These are phyloP conservation scores for Cryptosporidium felis DNA, from an alignment of 169 alveolate genomes.

Conservation along the genomic window DNA sequence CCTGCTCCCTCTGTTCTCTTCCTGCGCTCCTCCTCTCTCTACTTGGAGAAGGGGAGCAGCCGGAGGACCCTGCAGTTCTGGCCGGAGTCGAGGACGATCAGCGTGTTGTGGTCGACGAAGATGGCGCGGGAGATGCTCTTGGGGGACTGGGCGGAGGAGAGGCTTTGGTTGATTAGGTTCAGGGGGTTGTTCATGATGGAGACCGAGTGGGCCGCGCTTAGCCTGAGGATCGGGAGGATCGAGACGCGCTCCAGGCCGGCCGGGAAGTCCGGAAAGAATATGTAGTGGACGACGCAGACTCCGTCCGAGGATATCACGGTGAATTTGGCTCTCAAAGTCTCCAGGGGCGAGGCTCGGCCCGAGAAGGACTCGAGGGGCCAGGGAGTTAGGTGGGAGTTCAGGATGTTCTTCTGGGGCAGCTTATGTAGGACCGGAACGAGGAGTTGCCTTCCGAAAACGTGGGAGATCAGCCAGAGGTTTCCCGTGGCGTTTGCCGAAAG, in stretches of 20 bases:
- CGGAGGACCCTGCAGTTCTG: constrained; percentile 32
- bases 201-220: not conserved
- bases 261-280: not conserved
- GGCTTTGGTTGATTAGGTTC: constrained; percentile 19
- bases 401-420: constrained; percentile 33
- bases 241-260: not conserved
- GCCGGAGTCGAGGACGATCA: constrained; percentile 10
- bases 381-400: not conserved
- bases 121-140: not conserved
- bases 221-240: constrained; percentile 7
- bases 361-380: not conserved
- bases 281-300: not conserved
- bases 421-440: constrained; percentile 11
- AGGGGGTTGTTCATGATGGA: constrained; percentile 28
- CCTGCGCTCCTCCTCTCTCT: not conserved
- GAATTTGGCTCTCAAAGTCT: too few species aligned
- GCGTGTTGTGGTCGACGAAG: constrained; percentile 2
- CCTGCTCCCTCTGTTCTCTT: not conserved
- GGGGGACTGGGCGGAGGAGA: constrained; percentile 3
- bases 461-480: constrained; percentile 28
- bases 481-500: constrained; percentile 2
- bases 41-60: constrained; percentile 7
- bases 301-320: constrained; percentile 53
- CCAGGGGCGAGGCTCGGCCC: too few species aligned
- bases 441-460: constrained; percentile 18